phyloP scores from a whole-genome alignment of 805 yeast species.

The Candida maris region DNA sequence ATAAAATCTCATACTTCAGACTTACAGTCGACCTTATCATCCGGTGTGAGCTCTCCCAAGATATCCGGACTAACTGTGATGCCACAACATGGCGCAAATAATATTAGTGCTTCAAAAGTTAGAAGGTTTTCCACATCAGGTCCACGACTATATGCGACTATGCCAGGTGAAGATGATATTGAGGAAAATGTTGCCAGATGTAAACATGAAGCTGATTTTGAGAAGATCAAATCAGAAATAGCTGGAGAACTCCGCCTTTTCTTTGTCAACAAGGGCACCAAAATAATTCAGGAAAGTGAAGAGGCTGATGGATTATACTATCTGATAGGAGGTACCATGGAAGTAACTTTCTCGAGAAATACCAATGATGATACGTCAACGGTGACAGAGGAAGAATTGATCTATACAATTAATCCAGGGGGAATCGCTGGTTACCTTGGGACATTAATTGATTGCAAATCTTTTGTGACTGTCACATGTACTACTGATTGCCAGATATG shows the following conservation, averaged over 20 bases:
- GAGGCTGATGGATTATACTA: conserved; percentile 73
- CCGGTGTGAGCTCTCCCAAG: conserved; percentile 21
- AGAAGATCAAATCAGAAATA: conserved; percentile 52
- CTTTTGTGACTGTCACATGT: conserved; percentile 70
- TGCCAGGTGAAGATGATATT: conserved; percentile 11
- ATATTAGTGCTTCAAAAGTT: conserved; percentile 3
- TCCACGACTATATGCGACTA: conserved; percentile 6
- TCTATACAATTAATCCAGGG: conserved; percentile 67
- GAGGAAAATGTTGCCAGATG: conserved; percentile 8
- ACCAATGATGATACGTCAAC: conserved; percentile 16
- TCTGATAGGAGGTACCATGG: conserved; percentile 74
- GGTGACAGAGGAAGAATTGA: conserved; percentile 31
- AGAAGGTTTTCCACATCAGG: conserved; percentile 26
- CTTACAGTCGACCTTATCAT: conserved; percentile 13
- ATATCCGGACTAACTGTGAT: conserved; percentile 18
- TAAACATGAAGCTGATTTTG: conserved; percentile 36
- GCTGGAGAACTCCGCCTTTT: conserved; percentile 57
- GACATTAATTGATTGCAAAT: conserved; percentile 71
- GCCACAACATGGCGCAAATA: too few species aligned
- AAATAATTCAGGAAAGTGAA: conserved; percentile 60
- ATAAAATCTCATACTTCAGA: conserved; percentile 11
- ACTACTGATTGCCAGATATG: conserved; percentile 65
- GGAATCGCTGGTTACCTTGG: conserved; percentile 88
- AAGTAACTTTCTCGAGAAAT: conserved; percentile 49
- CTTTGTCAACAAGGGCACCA: conserved; percentile 48